Base-by-base conservation (phyloP, 345 rosid species). In the Hibiscus syriacus region DNA sequence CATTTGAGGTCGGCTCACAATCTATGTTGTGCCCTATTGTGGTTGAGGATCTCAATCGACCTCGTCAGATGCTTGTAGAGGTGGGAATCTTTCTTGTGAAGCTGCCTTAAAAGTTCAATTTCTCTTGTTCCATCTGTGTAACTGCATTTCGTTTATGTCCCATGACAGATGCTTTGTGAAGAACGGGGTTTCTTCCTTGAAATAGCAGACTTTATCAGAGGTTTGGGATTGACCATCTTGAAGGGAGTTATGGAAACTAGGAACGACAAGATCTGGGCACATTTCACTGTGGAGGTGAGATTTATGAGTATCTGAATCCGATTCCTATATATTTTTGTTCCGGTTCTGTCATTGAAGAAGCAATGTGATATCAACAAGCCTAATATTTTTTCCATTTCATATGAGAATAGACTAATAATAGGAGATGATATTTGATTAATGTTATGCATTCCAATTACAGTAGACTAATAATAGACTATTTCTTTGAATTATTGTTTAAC, bases 61-160 rank as follows among this genome's bases (percentile, higher is more conserved):
- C 98, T 69, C 88, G 97, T 55, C 93, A 87, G 77, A 79, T 92
- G 89, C 97, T 86, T 48, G 89, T 94, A 32, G 96, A 94, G 99
- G 99, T 91, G 74, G 64, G 20, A 55, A 52, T 50, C 41, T 34
- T 70, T 3, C 55, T 49, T 43, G 27, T 1, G 39, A 58, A 19
- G 8, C 61, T 62, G 23, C 19, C 49, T 55, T 64, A 3, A 57
- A 45, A 48, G 70, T 20, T 26, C n/a, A 29, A 14, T 32, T 20
- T 69, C 27, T 34, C 38, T 63, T 50, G 9, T 68, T 62, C 34
- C 10, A 58, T 69, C 22, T 20, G 3, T 29, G 17, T 69, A 5
- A 56, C 55, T 43, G 27, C 66, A 45, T 56, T 58, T 39, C 58
- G 5, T 22, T 57, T 46, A 32, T 70, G 5, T 66, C 22, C 32